A percentile compares a stretch with the other conserved stretches of the same genome.
Conservation (phyloP, 1,139 yeast genomes). For the Blastobotrys buckinghamii region DNA sequence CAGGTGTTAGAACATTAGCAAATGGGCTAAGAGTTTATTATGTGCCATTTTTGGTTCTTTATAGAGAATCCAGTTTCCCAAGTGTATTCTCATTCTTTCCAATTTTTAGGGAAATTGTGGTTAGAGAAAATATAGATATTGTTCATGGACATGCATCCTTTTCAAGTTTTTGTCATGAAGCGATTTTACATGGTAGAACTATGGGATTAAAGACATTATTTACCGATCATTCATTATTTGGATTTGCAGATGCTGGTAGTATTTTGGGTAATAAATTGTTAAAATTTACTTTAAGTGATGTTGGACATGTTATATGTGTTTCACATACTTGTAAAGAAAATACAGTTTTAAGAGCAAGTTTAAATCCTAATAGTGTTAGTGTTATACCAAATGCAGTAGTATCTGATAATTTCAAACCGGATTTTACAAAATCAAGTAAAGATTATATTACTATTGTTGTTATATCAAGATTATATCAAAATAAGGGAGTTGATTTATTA, state of each 20-base stretch:
- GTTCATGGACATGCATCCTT: slow-evolving; percentile 95
- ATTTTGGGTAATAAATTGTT: slow-evolving; percentile 82
- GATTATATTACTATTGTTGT: slow-evolving; percentile 72
- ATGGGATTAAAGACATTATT: slow-evolving; percentile 91
- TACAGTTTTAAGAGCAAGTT: slow-evolving; percentile 78
- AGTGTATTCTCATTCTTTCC: slow-evolving; percentile 88
- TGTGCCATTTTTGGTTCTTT: slow-evolving; percentile 72
- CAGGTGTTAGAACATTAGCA: slow-evolving; percentile 74
- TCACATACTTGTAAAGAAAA: slow-evolving; percentile 96
- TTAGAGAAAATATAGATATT: slow-evolving; percentile 79
- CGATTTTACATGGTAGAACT: slow-evolving; percentile 80
- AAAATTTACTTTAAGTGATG: slow-evolving; percentile 77
- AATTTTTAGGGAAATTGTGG: slow-evolving; percentile 70
- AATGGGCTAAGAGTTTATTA: slow-evolving; percentile 93
- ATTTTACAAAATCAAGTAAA: slow-evolving; percentile 29
- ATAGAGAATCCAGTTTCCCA: slow-evolving; percentile 82
- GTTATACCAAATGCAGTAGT: slow-evolving; percentile 97
- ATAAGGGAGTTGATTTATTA: slow-evolving; percentile 89
- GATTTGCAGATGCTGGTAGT: slow-evolving; percentile 81
- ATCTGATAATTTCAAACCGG: slow-evolving; percentile 72
- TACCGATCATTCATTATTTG: slow-evolving; percentile 94
- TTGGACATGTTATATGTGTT: slow-evolving; percentile 91
- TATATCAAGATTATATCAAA: slow-evolving; percentile 87
- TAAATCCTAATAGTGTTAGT: slow-evolving; percentile 72
- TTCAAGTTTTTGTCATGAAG: slow-evolving; percentile 83